Base-by-base conservation (phyloP, 2,329 filamentous ascomycete species). In the Fusarium multiceps region DNA sequence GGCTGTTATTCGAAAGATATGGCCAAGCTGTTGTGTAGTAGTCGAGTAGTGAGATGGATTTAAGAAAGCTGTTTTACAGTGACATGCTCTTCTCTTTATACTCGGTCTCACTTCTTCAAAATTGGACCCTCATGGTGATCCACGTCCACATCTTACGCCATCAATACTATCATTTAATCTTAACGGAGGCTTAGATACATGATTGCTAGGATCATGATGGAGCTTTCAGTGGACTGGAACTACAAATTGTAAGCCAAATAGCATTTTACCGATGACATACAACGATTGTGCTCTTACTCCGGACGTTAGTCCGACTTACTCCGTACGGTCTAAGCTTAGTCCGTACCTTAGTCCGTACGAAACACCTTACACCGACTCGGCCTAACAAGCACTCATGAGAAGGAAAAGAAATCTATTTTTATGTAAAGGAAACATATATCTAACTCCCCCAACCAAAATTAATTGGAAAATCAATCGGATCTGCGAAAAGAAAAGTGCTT, bases 401-500 rank as follows among this genome's bases (percentile, higher is more conserved):
- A 18, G 1, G 9, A 13, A 11, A 11, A 6, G 2, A 21, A 14
- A n/a, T 43, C 8, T 28, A n/a, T 5, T 27, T 27, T 6, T 32
- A 47, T 21, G 34, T 21, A n/a, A 32, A 12, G 12, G 30, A 40
- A 25, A 13, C 4, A 7, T 14, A 10, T 1, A 46, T 18, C 16
- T 56, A 46, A 21, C 21, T 49, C 9, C 25, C 46, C 16, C 54
- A 58, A 1, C 27, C 60, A 8, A 69, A 30, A 7, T 48, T 50
- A 0, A 56, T 55, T 2, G 66, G 53, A 7, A 72, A 63, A 1
- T 72, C 60, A 9, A 69, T 34, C 13, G 68, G 68, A 20, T 74
- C 66, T 21, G 63, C 54, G 20, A 73, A 72, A 11, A 73, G 54
- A 30, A 72, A 68, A 9, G 46, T 65, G 18, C 59, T 37, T 0